These are phyloP conservation scores for Pythium dissimile DNA, from an alignment of 352 stramenopile genomes.

Conservation along the genomic window DNA sequence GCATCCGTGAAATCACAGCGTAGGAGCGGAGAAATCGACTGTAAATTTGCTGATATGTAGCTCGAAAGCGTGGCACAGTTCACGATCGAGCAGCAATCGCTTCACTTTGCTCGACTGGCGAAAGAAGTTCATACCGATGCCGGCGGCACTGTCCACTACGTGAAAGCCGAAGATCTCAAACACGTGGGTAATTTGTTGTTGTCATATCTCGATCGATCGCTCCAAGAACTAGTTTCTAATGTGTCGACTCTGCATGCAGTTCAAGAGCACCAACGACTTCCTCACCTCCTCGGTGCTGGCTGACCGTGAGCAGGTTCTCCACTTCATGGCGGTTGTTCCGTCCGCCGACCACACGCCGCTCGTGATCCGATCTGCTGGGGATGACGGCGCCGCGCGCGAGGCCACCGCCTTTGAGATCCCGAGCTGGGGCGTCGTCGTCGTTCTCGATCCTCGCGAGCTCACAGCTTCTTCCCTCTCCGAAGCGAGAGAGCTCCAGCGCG, in stretches of 20 bases:
- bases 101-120: constrained; percentile 65
- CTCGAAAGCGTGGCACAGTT: constrained; percentile 53
- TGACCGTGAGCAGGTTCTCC: constrained; percentile 70
- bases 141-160: constrained; percentile 33
- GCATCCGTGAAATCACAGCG: too few species aligned
- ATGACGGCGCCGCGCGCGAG: constrained; percentile 3
- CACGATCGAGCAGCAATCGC: constrained; percentile 61
- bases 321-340: constrained; percentile 74
- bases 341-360: constrained; percentile 43
- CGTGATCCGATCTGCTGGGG: constrained; percentile 34
- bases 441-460: constrained; percentile 37
- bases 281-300: constrained; percentile 57
- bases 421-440: constrained; percentile 56
- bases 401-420: constrained; percentile 71
- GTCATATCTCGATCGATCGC: not conserved
- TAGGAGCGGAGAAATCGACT: too few species aligned
- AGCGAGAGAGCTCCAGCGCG: constrained; percentile 34
- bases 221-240: not conserved
- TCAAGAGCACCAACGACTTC: constrained; percentile 78
- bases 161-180: constrained; percentile 61
- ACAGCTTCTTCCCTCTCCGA: constrained; percentile 1
- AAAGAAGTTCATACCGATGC: constrained; percentile 39
- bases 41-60: too few species aligned
- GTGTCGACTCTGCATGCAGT: constrained; percentile 48
- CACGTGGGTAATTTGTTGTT: constrained; percentile 48